Evolutionary conservation across 2,329 filamentous ascomycete genomes (phyloP), one percentile per base, ranked within the genome.

Genomic region (Fusarium bulbicola): DNA sequence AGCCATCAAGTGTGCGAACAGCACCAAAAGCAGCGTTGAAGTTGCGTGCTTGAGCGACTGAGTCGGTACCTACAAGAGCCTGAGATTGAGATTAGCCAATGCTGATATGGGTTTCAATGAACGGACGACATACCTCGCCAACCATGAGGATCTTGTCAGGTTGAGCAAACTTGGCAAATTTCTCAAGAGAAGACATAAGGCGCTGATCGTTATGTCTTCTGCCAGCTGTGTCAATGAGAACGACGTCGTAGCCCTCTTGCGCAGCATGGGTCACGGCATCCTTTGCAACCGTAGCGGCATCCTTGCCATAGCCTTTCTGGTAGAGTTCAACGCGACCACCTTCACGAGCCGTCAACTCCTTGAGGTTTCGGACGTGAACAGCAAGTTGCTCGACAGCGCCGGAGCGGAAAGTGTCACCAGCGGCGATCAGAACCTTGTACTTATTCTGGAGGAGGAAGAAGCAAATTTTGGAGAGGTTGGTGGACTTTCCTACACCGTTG

Each of bases 61-160:
- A 95, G 82, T 99, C 97, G 9, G 94, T 97, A 66, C 96, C 96
- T 2, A 99, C 97, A 32, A 99, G 89, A 14, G 96, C 96, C 88
- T 89, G 70, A 53, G 39, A 40, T 32, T 9, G 16, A 47, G 46
- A 45, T 75, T 49, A 76, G 56, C 32, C 11, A 26, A 32, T 39
- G 36, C 30, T 14, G 21, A 36, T 21, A n/a, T 36, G 21, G 24
- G 28, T 20, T 24, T 28, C 14, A 16, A 21, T 20, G 36, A 43
- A 36, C 32, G n/a, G 28, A 52, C 57, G 24, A 56, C 81, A 60
- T 80, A 85, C 85, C 81, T 89, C 87, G 77, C 86, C 88, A 72
- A 99, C 96, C 95, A 99, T 98, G 80, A 99, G 90, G 73, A 99
- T 98, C 87, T 99, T 98, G 83, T 99, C 95, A 2, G 97, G 97